Evolutionary conservation across 2,329 filamentous ascomycete species (phyloP).

Genomic region (Penicillium sp.): DNA sequence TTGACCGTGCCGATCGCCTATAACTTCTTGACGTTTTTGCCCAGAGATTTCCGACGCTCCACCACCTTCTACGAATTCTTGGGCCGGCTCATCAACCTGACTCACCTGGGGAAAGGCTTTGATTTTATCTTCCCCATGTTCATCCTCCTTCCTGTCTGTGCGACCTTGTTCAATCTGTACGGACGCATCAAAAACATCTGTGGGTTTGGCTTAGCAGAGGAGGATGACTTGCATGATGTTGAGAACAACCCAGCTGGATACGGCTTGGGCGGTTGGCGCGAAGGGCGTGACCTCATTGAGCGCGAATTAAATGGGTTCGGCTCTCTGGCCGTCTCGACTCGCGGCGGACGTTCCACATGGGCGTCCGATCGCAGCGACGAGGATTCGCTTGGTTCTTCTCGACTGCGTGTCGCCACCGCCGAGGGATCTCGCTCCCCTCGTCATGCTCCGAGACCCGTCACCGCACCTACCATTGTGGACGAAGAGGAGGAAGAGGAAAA

Average conservation of each 20-base stretch:
- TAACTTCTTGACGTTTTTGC: conserved; percentile 92
- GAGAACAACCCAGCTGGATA: conserved; percentile 57
- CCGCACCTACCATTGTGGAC: conserved; percentile 41
- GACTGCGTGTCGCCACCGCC: conserved; percentile 29
- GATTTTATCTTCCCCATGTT: conserved; percentile 84
- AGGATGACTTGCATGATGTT: conserved; percentile 60
- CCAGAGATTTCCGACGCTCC: conserved; percentile 61
- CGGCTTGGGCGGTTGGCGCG: conserved; percentile 80
- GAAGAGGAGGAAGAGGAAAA: conserved; percentile 62
- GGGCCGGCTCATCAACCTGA: conserved; percentile 75
- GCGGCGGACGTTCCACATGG: conserved; percentile 25
- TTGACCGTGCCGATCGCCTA: conserved; percentile 89
- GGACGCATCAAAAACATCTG: conserved; percentile 69
- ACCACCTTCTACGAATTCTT: conserved; percentile 87
- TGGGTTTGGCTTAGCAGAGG: conserved; percentile 73
- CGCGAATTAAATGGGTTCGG: conserved; percentile 66
- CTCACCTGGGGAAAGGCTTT: conserved; percentile 74
- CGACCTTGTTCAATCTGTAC: conserved; percentile 85
- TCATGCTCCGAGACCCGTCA: conserved; percentile 27
- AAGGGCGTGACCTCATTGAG: conserved; percentile 85
- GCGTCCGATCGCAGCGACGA: conserved; percentile 22
- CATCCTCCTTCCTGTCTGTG: conserved; percentile 76
- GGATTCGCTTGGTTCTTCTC: conserved; percentile 25
- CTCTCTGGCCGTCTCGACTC: conserved; percentile 39
- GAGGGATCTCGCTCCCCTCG: conserved; percentile 26